Evolutionary conservation across 352 stramenopile genomes (phyloP), one percentile per base, ranked within the genome.

Genomic region (Phytophthora cactorum): DNA sequence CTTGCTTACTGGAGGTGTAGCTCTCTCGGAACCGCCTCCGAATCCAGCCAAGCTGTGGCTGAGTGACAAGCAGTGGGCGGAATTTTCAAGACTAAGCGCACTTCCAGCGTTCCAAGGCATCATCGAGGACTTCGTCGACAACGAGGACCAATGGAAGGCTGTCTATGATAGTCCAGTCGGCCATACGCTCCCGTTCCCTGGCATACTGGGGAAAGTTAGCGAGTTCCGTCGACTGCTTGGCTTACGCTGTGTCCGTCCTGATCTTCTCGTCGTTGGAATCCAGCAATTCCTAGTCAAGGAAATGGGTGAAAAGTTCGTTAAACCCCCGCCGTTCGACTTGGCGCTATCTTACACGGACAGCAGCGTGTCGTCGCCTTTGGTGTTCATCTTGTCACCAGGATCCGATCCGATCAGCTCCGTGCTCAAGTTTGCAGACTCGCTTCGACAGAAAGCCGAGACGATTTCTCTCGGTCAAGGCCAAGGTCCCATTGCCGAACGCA

Each of bases 401-500:
- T 97, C 90, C 2, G 93, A 98, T 62, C 93, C 93, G 0, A 97
- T 98, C 71, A 91, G 88, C 22, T 81, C 91, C 0, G 88, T 98
- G 9, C 84, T 98, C 29, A 97, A 97, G 59, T 95, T 94, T 61
- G 90, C 90, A 1, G 89, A 96, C 59, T 82, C 77, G 3, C 68
- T 93, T 38, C 63, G 59, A 1, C 84, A 92, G 49, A 88, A 91
- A 59, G 88, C 91, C 11, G 84, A 96, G 50, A 95, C 90, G 10
- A 97, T 98, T 43, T 97, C 91, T n/a, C 78, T 98, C 39, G 93
- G 93, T 2, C 93, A 98, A 72, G 93, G 93, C 29, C 93, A 98
- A 65, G 93, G 93, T 0, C 91, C 93, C 3, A 96, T 97, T 66
- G 93, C 93, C 1, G 92, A 97, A 59, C 79, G 83, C 1, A 89